Percentiles rank a stretch among this genome's conserved stretches.
These are phyloP conservation scores for Ophiostoma ulmi DNA, from an alignment of 2,329 filamentous ascomycete species.

Conservation along the genomic window DNA sequence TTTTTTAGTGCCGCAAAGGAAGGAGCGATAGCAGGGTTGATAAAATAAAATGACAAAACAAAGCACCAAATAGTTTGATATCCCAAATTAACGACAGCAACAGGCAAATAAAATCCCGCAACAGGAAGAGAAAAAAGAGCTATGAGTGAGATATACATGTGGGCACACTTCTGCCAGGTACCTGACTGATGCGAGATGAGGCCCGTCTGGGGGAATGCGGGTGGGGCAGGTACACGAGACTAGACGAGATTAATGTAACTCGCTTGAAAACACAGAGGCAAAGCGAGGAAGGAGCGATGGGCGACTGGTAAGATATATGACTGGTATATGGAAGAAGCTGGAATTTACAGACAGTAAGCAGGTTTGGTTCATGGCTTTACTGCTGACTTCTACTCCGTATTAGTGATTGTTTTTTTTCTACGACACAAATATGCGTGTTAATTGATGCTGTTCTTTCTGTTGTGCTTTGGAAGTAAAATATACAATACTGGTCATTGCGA, in stretches of 20 bases:
- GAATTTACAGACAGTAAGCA: not conserved
- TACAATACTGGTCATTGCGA: not conserved
- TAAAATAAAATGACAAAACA: conserved; percentile 1
- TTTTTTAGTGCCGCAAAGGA: not conserved
- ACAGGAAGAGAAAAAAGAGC: not conserved
- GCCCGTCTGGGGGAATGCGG: conserved; percentile 26
- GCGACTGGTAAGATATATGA: no score
- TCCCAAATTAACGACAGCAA: not conserved
- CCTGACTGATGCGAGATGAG: conserved; percentile 29
- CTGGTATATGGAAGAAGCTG: not conserved
- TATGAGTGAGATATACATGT: not conserved
- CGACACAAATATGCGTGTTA: not conserved
- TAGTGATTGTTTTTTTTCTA: not conserved
- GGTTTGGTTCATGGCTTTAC: no score
- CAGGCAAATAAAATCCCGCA: conserved; percentile 2
- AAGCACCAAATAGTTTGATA: not conserved
- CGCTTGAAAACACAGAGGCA: not conserved
- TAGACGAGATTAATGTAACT: conserved; percentile 33
- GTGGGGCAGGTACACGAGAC: conserved; percentile 31
- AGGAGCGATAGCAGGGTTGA: not conserved
- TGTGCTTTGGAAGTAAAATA: not conserved
- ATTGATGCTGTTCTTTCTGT: no score
- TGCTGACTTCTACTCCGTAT: no score
- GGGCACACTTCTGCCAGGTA: conserved; percentile 29
- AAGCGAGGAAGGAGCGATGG: not conserved